Evolutionary conservation across 73 alveolate genomes (phyloP).

Genomic region (Durusdinium trenchii): DNA sequence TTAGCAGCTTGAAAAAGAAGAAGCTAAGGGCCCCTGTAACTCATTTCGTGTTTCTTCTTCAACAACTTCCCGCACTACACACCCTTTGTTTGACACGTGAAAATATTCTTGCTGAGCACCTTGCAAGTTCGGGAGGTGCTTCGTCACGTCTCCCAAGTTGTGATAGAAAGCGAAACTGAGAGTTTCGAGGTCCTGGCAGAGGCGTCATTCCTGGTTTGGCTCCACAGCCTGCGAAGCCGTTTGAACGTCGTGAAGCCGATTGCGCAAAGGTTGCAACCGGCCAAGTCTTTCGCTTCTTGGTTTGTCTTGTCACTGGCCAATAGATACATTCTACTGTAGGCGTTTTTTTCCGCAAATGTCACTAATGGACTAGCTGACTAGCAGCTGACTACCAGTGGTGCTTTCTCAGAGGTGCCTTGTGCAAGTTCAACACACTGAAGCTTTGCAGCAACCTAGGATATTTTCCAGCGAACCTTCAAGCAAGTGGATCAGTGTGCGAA

Average conservation of each 20-base stretch:
- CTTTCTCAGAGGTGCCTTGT: too few species aligned
- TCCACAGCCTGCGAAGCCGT: constrained; percentile 65
- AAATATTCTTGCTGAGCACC: too few species aligned
- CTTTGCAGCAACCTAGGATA: constrained; percentile 7
- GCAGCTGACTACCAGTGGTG: too few species aligned
- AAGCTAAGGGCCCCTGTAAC: too few species aligned
- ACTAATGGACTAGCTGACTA: too few species aligned
- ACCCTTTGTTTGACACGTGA: too few species aligned
- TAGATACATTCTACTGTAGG: not conserved
- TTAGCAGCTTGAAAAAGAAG: not conserved
- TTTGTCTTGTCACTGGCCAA: not conserved
- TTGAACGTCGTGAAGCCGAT: constrained; percentile 40
- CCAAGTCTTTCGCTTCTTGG: not conserved
- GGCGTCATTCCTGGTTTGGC: constrained; percentile 73
- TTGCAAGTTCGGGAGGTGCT: too few species aligned
- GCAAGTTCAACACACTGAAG: not conserved
- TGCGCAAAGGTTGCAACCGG: constrained; percentile 65
- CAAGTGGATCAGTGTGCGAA: constrained; percentile 79
- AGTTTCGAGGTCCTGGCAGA: constrained; percentile 54
- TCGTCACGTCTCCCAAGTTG: not conserved
- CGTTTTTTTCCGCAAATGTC: not conserved
- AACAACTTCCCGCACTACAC: too few species aligned
- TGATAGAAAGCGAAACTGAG: not conserved
- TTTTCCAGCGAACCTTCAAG: constrained; percentile 62
- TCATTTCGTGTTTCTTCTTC: too few species aligned